Evolutionary conservation across 371 early-diverging fungal species (phyloP).

Genomic region (Conidiobolus incongruus): DNA sequence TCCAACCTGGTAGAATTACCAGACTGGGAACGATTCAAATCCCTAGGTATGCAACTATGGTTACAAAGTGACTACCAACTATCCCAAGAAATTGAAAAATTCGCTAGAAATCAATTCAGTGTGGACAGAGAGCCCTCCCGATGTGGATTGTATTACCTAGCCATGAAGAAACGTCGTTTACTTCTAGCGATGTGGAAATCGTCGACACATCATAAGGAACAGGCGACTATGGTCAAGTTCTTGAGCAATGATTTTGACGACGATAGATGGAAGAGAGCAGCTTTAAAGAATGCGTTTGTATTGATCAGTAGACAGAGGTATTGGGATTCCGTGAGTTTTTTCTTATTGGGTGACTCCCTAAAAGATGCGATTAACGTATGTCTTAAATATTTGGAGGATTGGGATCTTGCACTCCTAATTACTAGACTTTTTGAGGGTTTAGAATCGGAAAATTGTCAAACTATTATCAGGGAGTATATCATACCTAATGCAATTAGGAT

Average conservation of each 20-base stretch:
- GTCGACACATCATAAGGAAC: slow-evolving; percentile 61
- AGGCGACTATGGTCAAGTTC: slow-evolving; percentile 65
- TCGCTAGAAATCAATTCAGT: slow-evolving; percentile 75
- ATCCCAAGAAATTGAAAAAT: slow-evolving; percentile 8
- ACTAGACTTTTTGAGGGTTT: background rate
- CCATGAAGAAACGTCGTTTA: slow-evolving; percentile 63
- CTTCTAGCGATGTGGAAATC: slow-evolving; percentile 77
- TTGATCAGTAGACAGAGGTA: slow-evolving; percentile 84
- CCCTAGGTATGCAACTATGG: too few species aligned
- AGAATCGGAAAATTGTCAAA: background rate
- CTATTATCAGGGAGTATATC: background rate
- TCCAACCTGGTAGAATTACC: too few species aligned
- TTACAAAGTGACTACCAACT: too few species aligned
- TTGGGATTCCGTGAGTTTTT: slow-evolving; percentile 87
- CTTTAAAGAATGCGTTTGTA: slow-evolving; percentile 91
- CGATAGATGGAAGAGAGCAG: slow-evolving; percentile 74
- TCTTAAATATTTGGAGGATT: slow-evolving; percentile 67
- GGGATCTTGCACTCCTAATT: slow-evolving; percentile 63
- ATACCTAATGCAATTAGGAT: background rate
- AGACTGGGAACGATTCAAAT: too few species aligned
- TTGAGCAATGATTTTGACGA: slow-evolving; percentile 72
- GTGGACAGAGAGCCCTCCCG: slow-evolving; percentile 55
- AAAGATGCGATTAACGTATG: slow-evolving; percentile 83
- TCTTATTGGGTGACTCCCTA: slow-evolving; percentile 64
- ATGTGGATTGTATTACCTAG: slow-evolving; percentile 68